phyloP scores from a whole-genome alignment of 345 rosid species.

The Microcos paniculata region DNA sequence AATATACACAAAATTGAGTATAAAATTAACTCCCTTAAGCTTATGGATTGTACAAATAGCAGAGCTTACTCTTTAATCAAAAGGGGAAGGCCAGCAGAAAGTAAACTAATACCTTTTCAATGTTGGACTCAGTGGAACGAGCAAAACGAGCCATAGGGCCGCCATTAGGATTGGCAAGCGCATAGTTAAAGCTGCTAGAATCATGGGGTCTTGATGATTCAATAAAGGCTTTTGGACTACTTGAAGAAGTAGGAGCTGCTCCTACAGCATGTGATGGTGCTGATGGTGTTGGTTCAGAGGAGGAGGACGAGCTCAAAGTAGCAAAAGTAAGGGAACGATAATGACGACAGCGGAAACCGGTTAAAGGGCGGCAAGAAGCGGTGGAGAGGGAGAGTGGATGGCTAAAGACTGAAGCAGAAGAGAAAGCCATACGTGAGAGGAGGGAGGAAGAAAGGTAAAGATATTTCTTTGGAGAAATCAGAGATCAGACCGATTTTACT shows the following conservation, averaged over 20 bases:
- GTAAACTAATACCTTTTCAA: constrained; percentile 60
- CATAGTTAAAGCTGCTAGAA: constrained; percentile 39
- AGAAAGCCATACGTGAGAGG: constrained; percentile 46
- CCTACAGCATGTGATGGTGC: constrained; percentile 10
- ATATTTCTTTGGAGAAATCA: neutral
- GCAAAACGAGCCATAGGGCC: constrained; percentile 39
- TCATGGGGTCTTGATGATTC: constrained; percentile 34
- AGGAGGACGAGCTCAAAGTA: constrained; percentile 45
- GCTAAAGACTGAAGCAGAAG: constrained; percentile 34
- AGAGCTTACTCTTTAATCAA: neutral
- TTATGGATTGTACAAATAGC: neutral
- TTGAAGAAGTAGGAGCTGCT: constrained; percentile 22
- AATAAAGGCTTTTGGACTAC: constrained; percentile 26
- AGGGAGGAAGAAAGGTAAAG: neutral
- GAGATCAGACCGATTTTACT: neutral
- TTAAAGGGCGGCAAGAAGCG: constrained; percentile 18
- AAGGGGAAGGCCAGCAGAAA: constrained; percentile 19
- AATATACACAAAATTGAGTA: neutral
- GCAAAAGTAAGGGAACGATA: constrained; percentile 28
- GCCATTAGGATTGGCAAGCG: constrained; percentile 29
- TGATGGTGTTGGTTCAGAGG: constrained; percentile 39
- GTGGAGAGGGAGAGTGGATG: constrained; percentile 39
- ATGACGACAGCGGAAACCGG: constrained; percentile 32
- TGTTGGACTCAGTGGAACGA: constrained; percentile 64
- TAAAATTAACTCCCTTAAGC: neutral